phyloP scores from a whole-genome alignment of 768 basidiomycete genomes.

The Mycena amicta region DNA sequence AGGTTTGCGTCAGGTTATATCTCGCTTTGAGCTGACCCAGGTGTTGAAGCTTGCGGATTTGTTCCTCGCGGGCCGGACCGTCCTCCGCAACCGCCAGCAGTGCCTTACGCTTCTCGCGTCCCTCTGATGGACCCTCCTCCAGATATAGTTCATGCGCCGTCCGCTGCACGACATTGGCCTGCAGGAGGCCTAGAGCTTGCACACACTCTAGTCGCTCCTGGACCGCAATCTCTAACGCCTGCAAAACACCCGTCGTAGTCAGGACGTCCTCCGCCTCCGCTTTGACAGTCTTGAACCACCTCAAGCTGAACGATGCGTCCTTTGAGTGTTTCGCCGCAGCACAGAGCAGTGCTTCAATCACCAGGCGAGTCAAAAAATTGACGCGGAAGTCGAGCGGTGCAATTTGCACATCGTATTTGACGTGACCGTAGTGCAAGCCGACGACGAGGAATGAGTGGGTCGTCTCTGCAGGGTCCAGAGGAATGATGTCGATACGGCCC shows the following conservation, averaged over 20 bases:
- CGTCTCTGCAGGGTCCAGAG: background rate
- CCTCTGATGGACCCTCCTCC: background rate
- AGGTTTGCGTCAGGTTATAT: background rate
- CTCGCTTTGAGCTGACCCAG: background rate
- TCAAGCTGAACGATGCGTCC: background rate
- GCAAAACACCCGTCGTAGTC: background rate
- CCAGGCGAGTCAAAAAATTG: background rate
- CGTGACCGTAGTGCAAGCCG: background rate
- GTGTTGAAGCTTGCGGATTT: background rate
- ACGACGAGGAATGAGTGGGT: background rate
- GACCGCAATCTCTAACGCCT: background rate
- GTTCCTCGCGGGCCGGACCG: background rate
- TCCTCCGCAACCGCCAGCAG: background rate
- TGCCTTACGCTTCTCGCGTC: background rate
- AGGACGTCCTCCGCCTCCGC: background rate
- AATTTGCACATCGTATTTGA: background rate
- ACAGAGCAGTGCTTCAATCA: background rate
- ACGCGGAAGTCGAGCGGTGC: background rate
- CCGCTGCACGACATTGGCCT: background rate
- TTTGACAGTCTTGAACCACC: background rate
- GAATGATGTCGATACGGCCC: background rate
- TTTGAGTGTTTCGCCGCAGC: background rate
- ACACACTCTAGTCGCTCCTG: background rate
- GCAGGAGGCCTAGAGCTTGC: background rate
- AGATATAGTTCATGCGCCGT: background rate